Base-by-base conservation (phyloP, 805 yeast species). In the Saccharomycodes ludwigii region DNA sequence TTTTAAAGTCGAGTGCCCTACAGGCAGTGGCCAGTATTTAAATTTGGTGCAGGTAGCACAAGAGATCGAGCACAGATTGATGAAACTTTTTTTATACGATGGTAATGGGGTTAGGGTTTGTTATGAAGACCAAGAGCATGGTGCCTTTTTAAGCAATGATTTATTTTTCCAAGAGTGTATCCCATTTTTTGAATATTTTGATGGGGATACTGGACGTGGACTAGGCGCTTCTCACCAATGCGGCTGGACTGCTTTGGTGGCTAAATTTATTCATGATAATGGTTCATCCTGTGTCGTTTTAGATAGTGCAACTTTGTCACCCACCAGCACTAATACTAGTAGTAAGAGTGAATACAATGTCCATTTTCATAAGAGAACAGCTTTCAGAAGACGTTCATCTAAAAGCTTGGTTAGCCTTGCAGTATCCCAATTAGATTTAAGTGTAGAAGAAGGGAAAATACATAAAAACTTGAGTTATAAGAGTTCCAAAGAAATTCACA, bases 201-300 rank as follows among this genome's bases (percentile, higher is more conserved):
- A 85, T 47, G 95, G 94, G 42, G 96, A 85, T 51, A 79, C 91
- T 2, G 96, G 96, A 24, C 70, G 94, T 43, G 96, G 95, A 5
- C 59, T 85, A 35, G 96, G 96, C 21, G 84, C 95, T 2, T 75
- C 85, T 32, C 95, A 86, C 61, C 96, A 85, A 59, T 78, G 85
- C 64, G 96, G 96, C 9, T 85, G 96, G 96, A 85, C 95, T 1
- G 86, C 94, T 0, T 65, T 86, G 28, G 91, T 84, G 32, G 94
- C 94, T 26, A 80, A 88, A 57, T 73, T 85, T 71, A 82, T 86
- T 48, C 91, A 81, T 50, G 88, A 86, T 57, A 80, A 81, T 27
- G 95, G 95, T 37, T 67, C 73, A 28, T 68, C 83, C 0, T 73
- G 52, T 30, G 43, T 47, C 12, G 19, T 19, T 11, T 16, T 18